Evolutionary conservation across 2,329 filamentous ascomycete species (phyloP), one percentile per base, ranked within the genome.

Genomic region (Lasiodiplodia hormozganensis): DNA sequence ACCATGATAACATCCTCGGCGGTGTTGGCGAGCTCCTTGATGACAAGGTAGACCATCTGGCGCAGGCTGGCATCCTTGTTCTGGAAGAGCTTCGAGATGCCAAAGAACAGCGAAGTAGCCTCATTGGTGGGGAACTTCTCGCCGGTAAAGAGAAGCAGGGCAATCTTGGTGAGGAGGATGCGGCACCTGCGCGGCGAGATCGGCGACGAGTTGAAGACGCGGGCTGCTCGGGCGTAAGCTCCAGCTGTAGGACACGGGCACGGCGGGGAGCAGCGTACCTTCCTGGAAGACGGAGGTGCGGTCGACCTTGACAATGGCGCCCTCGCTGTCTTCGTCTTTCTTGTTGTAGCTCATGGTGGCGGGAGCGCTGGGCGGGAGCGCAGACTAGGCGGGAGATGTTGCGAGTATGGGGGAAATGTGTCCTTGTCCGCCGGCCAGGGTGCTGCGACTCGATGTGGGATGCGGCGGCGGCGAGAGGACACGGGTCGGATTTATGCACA

Each of bases 1-100:
- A 97, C 96, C 96, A 99, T 98, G 80, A 99, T 99, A 72, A 97
- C 96, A 86, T 99, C 96, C 84, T 98, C 94, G 69, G 96, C 96
- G 28, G 94, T 97, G 81, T 90, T 89, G 73, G 95, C 93, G 76
- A 99, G 87, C 87, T 99, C 96, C 88, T 98, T 99, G 85, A 98
- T 93, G 79, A 97, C 90, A 73, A 98, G 87, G 84, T 98, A 97
- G 64, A 99, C 95, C 94, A 98, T 97, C 86, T 99, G 96, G 77
- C 96, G 93, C 79, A 99, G 87, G 76, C 93, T 95, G 76, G 94
- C 92, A 90, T 99, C 96, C 83, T 97, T 98, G 84, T 98, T 98
- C 86, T 98, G 95, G 87, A 99, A 99, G 70, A 98, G 88, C 87
- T 98, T 98, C 71, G 95, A 98, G 82, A 79, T 98, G 75, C 95